A percentile compares a stretch with the other conserved stretches of the same genome.
phyloP scores from a whole-genome alignment of 768 basidiomycete species.

The Favolaschia claudopus region DNA sequence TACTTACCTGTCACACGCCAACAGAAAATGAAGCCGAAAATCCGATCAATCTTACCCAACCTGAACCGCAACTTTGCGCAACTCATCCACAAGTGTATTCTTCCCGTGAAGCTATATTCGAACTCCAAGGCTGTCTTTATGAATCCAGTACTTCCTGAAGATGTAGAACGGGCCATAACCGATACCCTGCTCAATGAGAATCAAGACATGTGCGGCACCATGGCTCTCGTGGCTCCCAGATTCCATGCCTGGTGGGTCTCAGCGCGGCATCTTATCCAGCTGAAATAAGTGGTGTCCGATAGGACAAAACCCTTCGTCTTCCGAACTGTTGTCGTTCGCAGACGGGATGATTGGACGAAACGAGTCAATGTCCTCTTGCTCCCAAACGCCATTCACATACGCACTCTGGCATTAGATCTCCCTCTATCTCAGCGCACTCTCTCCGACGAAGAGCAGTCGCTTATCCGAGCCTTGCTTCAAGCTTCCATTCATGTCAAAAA shows the following conservation, averaged over 20 bases:
- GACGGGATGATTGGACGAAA: constrained; percentile 1
- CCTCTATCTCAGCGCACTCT: background rate
- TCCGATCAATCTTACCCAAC: too few relatives aligned
- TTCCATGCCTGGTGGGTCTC: background rate
- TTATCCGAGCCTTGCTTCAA: background rate
- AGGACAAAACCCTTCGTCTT: constrained; percentile 4
- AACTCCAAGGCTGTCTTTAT: too few relatives aligned
- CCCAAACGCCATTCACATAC: constrained; percentile 1
- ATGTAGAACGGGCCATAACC: background rate
- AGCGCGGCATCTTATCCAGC: background rate
- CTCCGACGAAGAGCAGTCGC: background rate
- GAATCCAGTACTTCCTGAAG: too few relatives aligned
- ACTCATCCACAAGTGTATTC: too few relatives aligned
- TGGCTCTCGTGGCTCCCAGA: background rate
- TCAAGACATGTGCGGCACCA: background rate
- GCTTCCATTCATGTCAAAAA: background rate
- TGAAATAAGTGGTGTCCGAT: background rate
- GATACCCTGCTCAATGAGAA: background rate
- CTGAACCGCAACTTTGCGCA: too few relatives aligned
- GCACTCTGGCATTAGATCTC: background rate
- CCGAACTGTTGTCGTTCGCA: constrained; percentile 1
- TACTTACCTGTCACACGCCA: too few relatives aligned
- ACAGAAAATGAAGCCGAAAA: too few relatives aligned
- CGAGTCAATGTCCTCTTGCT: background rate
- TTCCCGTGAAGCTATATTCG: too few relatives aligned